phyloP scores from a whole-genome alignment of 148 eudicot genomes.

The Fagopyrum esculentum region DNA sequence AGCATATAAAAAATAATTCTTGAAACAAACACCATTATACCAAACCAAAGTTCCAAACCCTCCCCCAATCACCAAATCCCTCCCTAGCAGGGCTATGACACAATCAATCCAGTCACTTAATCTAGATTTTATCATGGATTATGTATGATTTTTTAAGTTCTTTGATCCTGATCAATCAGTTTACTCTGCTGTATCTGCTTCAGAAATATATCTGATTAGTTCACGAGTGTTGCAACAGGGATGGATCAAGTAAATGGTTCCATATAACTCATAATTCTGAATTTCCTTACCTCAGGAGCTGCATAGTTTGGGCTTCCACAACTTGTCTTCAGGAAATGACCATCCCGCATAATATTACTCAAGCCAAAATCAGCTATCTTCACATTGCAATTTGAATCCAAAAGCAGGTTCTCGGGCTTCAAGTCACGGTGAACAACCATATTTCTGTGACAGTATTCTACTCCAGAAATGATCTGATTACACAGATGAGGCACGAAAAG shows the following conservation, averaged over 20 bases:
- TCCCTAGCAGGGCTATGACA: not conserved
- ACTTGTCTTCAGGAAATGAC: conserved; percentile 96
- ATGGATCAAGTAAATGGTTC: not conserved
- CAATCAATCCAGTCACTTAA: not conserved
- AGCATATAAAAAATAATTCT: not conserved
- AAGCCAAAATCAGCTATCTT: conserved; percentile 98
- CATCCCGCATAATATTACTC: conserved; percentile 98
- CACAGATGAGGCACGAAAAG: conserved; percentile 11
- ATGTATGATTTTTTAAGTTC: not conserved
- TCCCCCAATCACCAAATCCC: not conserved
- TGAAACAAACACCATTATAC: not conserved
- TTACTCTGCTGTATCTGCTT: not conserved
- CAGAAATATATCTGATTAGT: not conserved
- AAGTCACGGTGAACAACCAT: conserved; percentile 98
- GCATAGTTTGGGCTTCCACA: conserved; percentile 99
- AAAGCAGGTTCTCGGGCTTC: conserved; percentile 92
- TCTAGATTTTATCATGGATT: not conserved
- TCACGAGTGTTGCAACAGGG: not conserved
- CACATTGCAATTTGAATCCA: conserved; percentile 82
- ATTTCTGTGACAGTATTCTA: conserved; percentile 96
- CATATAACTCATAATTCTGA: not conserved
- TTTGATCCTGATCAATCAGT: not conserved
- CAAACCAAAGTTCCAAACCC: not conserved
- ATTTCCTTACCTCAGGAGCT: conserved; percentile 74
- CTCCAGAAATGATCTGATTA: conserved; percentile 88